A percentile compares a stretch with the other conserved stretches of the same genome.
phyloP scores from a whole-genome alignment of 1,139 yeast species.

The Nakaseomyces uthaithaninus region DNA sequence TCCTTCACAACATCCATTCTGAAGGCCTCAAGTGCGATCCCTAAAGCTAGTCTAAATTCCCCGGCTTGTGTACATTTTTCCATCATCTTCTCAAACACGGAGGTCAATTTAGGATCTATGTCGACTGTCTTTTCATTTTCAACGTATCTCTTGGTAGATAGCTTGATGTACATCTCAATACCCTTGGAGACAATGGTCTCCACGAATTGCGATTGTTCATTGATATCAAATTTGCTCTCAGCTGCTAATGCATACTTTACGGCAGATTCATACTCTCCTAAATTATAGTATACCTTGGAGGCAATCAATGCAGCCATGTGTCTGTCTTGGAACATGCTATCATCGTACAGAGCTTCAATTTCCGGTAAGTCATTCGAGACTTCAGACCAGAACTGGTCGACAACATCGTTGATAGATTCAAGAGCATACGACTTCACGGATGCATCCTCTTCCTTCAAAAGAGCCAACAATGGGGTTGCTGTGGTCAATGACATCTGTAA shows the following conservation, averaged over 20 bases:
- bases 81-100: conserved; percentile 81
- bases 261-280: conserved; percentile 89
- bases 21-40: conserved; percentile 82
- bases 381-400: conserved; percentile 95
- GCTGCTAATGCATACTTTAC: conserved; percentile 84
- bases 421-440: conserved; percentile 78
- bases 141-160: conserved; percentile 48
- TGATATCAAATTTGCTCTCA: conserved; percentile 61
- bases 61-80: conserved; percentile 62
- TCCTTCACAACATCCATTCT: conserved; percentile 72
- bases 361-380: conserved; percentile 83
- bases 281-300: conserved; percentile 88
- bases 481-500: conserved; percentile 51
- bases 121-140: conserved; percentile 30
- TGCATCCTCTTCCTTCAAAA: conserved; percentile 73
- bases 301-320: conserved; percentile 85
- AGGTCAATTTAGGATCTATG: conserved; percentile 56
- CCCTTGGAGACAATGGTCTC: conserved; percentile 93
- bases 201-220: conserved; percentile 72
- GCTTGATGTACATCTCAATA: conserved; percentile 68
- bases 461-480: conserved; percentile 86
- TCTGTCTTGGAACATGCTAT: conserved; percentile 64
- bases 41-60: conserved; percentile 77
- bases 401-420: conserved; percentile 68
- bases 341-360: conserved; percentile 86